Conservation (phyloP, 2,329 filamentous ascomycete genomes). For the Verticillium tricorpus region DNA sequence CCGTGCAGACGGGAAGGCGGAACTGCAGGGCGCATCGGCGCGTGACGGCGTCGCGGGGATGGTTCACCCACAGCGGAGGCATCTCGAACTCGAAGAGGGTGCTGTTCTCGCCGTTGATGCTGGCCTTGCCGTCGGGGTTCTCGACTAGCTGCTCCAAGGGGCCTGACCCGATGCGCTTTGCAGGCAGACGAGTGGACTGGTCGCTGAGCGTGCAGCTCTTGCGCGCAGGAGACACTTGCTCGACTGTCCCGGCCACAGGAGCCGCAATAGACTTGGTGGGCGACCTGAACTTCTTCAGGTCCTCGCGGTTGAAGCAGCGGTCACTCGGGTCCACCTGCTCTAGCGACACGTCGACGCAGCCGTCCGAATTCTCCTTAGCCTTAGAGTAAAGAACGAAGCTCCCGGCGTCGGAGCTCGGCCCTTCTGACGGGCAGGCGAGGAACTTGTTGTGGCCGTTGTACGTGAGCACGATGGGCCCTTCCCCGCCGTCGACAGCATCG, state of each 20-base stretch:
- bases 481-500: not conserved
- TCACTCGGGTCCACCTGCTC: not conserved
- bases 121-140: not conserved
- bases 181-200: not conserved
- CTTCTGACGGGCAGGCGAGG: not conserved
- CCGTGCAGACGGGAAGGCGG: not conserved
- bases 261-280: not conserved
- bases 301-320: not conserved
- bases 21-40: slow-evolving; percentile 1
- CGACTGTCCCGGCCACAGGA: not conserved
- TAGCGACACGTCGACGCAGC: not conserved
- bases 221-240: not conserved
- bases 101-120: not conserved
- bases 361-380: not conserved
- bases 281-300: not conserved
- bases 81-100: slow-evolving; percentile 3
- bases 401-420: not conserved
- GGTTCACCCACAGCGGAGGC: not conserved
- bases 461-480: not conserved
- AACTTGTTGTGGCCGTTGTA: not conserved
- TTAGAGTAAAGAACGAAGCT: not conserved
- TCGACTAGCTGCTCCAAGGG: not conserved
- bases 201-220: not conserved
- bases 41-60: not conserved
- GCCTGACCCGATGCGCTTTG: not conserved